These are phyloP conservation scores for Carallia brachiata DNA, from an alignment of 345 rosid species.

Conservation along the genomic window DNA sequence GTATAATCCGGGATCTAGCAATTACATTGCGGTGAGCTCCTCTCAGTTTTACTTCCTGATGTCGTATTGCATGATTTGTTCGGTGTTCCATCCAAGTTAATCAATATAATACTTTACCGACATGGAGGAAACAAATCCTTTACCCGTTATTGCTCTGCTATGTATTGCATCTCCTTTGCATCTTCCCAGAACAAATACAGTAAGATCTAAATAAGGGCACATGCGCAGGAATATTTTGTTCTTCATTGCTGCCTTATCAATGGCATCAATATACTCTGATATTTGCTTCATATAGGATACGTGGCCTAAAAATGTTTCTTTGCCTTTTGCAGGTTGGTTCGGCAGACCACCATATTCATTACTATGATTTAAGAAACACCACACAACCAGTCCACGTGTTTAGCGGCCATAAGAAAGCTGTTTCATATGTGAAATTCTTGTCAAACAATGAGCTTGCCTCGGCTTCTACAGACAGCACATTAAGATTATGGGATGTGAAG, in stretches of 20 bases:
- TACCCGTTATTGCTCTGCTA: background rate
- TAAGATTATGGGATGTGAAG: slow-evolving; percentile 94
- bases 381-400: slow-evolving; percentile 88
- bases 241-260: background rate
- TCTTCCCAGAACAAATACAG: background rate
- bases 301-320: background rate
- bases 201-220: too few species aligned
- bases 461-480: slow-evolving; percentile 95
- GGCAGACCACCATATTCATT: slow-evolving; percentile 91
- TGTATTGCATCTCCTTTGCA: background rate
- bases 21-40: slow-evolving; percentile 77
- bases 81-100: background rate
- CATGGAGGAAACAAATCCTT: background rate
- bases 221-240: background rate
- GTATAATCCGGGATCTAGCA: slow-evolving; percentile 97
- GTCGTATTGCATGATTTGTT: background rate
- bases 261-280: background rate
- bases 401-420: slow-evolving; percentile 88
- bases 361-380: slow-evolving; percentile 81
- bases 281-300: background rate
- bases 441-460: slow-evolving; percentile 94
- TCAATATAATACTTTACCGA: background rate
- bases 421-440: slow-evolving; percentile 93
- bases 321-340: slow-evolving; percentile 77
- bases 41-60: background rate